Evolutionary conservation across 768 basidiomycete species (phyloP).

Genomic region (Termitomyces sp.): DNA sequence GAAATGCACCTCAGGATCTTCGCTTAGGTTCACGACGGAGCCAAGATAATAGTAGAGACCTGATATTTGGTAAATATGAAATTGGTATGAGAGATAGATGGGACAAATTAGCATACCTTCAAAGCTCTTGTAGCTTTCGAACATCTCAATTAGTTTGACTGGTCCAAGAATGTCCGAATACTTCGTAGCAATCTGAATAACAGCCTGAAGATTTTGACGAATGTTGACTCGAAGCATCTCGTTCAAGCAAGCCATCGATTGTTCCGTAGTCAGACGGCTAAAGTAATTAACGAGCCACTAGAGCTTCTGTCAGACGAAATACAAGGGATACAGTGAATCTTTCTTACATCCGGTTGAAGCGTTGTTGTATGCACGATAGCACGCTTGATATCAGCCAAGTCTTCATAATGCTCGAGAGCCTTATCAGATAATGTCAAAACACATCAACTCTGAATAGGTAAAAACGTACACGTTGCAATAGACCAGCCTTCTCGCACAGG

Average conservation of each 20-base stretch:
- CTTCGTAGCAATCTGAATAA: constrained; percentile 97
- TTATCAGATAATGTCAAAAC: constrained; percentile 23
- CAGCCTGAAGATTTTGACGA: constrained; percentile 94
- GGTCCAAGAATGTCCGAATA: constrained; percentile 98
- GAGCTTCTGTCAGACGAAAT: background rate
- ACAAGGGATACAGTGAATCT: background rate
- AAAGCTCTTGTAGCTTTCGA: constrained; percentile 95
- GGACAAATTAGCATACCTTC: constrained; percentile 55
- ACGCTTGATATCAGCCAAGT: constrained; percentile 97
- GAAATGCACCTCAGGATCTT: constrained; percentile 97
- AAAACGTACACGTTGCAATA: constrained; percentile 78
- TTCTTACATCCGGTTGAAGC: constrained; percentile 75
- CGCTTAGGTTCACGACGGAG: constrained; percentile 93
- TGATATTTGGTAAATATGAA: constrained; percentile 19
- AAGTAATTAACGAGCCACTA: constrained; percentile 98
- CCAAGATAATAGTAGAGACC: constrained; percentile 98
- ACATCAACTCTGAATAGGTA: background rate
- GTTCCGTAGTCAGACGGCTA: constrained; percentile 93
- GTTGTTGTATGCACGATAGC: constrained; percentile 90
- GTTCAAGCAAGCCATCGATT: constrained; percentile 92
- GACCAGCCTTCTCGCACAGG: constrained; percentile 96
- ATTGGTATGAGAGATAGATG: background rate
- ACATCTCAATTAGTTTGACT: constrained; percentile 97
- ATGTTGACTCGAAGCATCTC: constrained; percentile 98
- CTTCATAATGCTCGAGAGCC: constrained; percentile 98